phyloP scores from a whole-genome alignment of 768 basidiomycete genomes.

The Glaciozyma antarctica region DNA sequence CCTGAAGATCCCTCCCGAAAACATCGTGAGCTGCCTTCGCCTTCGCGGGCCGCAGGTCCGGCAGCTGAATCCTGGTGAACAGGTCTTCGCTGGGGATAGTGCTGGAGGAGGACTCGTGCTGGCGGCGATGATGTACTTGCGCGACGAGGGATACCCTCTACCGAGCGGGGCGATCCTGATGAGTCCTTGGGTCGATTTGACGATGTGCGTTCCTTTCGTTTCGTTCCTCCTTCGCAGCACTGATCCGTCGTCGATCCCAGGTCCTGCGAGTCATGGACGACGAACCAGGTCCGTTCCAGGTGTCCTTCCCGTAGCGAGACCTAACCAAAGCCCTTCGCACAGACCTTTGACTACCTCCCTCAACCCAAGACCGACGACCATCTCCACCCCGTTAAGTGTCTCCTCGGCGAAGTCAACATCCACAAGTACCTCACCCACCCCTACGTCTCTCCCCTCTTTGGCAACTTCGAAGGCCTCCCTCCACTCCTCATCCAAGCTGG shows the following conservation, averaged over 20 bases:
- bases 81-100: conserved; percentile 71
- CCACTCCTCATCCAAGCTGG: conserved; percentile 86
- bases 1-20: conserved; percentile 79
- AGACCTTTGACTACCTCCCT: conserved; percentile 64
- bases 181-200: conserved; percentile 54
- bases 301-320: neutral
- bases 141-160: conserved; percentile 77
- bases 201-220: conserved; percentile 47
- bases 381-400: conserved; percentile 86
- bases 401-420: conserved; percentile 52
- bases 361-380: conserved; percentile 60
- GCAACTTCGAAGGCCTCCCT: conserved; percentile 73
- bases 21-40: conserved; percentile 52
- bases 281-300: conserved; percentile 53
- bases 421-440: conserved; percentile 83
- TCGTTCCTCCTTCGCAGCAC: neutral
- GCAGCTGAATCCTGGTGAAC: neutral
- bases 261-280: conserved; percentile 96
- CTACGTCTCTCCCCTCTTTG: conserved; percentile 90
- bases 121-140: conserved; percentile 80
- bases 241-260: neutral
- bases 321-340: neutral
- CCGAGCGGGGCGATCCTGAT: conserved; percentile 80
- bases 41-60: neutral
- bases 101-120: conserved; percentile 83